These are phyloP conservation scores for Kodamaea sagamina DNA, from an alignment of 805 yeast species.

Conservation along the genomic window DNA sequence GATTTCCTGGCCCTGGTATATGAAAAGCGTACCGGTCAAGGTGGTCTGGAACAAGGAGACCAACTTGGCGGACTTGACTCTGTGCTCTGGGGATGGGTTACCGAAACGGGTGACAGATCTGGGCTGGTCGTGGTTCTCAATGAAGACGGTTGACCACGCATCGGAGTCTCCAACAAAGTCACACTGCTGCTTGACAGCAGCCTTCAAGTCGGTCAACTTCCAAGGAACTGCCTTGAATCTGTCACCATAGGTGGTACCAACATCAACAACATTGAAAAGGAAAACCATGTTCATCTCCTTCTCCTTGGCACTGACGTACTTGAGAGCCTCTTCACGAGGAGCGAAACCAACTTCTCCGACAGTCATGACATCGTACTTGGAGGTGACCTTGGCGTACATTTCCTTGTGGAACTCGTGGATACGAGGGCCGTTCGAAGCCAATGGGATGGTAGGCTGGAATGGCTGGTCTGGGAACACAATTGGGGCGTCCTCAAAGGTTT, in stretches of 20 bases:
- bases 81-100: constrained; percentile 35
- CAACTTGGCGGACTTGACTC: constrained; percentile 46
- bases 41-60: constrained; percentile 47
- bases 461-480: constrained; percentile 41
- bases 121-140: constrained; percentile 63
- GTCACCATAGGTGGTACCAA: constrained; percentile 40
- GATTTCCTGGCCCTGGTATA: constrained; percentile 64
- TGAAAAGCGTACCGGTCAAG: constrained; percentile 55
- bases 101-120: constrained; percentile 56
- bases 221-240: constrained; percentile 37
- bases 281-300: constrained; percentile 46
- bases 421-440: constrained; percentile 50
- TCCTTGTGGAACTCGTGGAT: constrained; percentile 61
- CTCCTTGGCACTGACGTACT: constrained; percentile 43
- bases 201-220: constrained; percentile 42
- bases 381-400: constrained; percentile 43
- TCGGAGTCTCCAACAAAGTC: constrained; percentile 48
- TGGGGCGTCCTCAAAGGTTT: constrained; percentile 50
- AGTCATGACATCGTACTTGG: constrained; percentile 53
- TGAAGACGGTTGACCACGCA: constrained; percentile 57
- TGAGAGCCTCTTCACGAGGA: constrained; percentile 42
- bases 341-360: constrained; percentile 58
- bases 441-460: constrained; percentile 40
- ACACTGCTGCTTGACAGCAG: constrained; percentile 23
- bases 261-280: constrained; percentile 33